phyloP scores from a whole-genome alignment of 176 grass and related monocot species.

The Echinochloa phyllopogon region DNA sequence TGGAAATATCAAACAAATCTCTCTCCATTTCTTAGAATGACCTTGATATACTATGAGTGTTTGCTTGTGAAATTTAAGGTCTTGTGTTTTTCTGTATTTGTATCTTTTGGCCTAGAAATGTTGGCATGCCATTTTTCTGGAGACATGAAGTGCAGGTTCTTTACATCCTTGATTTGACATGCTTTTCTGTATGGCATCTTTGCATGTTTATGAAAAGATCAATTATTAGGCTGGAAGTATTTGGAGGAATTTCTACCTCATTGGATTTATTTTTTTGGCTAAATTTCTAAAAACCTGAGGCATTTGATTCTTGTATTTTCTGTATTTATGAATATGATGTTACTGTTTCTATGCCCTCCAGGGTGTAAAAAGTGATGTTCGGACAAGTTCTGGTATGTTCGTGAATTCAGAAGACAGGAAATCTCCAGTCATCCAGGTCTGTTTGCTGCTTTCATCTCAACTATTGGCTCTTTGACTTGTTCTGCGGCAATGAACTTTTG shows the following conservation, averaged over 20 bases:
- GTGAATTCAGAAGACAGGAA: constrained; percentile 71
- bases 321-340: constrained; percentile 18
- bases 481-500: neutral
- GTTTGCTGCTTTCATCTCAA: constrained; percentile 14
- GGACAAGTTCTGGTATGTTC: constrained; percentile 98
- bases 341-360: constrained; percentile 35
- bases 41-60: neutral
- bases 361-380: constrained; percentile 94
- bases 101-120: constrained; percentile 7
- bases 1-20: constrained; percentile 7
- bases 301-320: neutral
- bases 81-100: neutral
- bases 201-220: constrained; percentile 7
- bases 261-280: neutral
- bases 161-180: neutral
- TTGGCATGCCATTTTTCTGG: neutral
- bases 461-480: neutral
- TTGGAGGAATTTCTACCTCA: neutral
- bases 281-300: neutral
- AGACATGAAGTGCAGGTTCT: neutral
- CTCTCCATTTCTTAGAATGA: neutral
- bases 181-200: neutral
- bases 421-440: constrained; percentile 79
- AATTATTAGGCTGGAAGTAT: neutral
- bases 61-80: neutral